phyloP scores from a whole-genome alignment of 345 rosid species.

The rapeseed (Brassica napus) region Da-Ae NC_063437.1:3017501-3018000 shows the following conservation, averaged over 20 bases:
- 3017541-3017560: neutral
- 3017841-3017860: neutral
- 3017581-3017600: slow-evolving; percentile 8
- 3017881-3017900: slow-evolving; percentile 9
- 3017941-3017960: slow-evolving; percentile 74
- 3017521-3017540: slow-evolving; percentile 11
- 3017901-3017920: slow-evolving; percentile 1
- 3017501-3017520: slow-evolving; percentile 47
- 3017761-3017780: slow-evolving; percentile 63
- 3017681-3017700: slow-evolving; percentile 95
- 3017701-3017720: slow-evolving; percentile 90
- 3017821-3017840: slow-evolving; percentile 4
- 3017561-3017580: neutral
- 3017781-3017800: slow-evolving; percentile 12
- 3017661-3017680: slow-evolving; percentile 87
- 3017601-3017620: slow-evolving; percentile 7
- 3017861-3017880: neutral
- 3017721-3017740: slow-evolving; percentile 82
- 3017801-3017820: neutral
- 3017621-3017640: slow-evolving; percentile 78
- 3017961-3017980: slow-evolving; percentile 85
- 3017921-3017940: slow-evolving; percentile 52
- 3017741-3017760: slow-evolving; percentile 91
- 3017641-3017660: slow-evolving; percentile 96
- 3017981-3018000: slow-evolving; percentile 74